These are phyloP conservation scores for Thermothelomyces thermophilus DNA, from an alignment of 2,329 filamentous ascomycete species.

Conservation along the genomic window DNA sequence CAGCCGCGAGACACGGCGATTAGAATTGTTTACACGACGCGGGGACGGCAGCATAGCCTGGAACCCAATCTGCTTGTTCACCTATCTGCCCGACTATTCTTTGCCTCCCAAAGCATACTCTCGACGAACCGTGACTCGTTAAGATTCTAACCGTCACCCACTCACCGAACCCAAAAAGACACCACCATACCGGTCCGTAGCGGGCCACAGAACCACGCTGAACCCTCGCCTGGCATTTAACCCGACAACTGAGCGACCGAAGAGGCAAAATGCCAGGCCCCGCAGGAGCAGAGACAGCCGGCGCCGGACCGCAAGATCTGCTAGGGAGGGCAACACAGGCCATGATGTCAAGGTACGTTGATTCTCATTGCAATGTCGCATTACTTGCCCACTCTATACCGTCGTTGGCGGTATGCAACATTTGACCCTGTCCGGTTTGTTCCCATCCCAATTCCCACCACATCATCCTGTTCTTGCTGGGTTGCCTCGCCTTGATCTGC, in stretches of 20 bases:
- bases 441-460: too few species aligned
- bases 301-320: slow-evolving; percentile 45
- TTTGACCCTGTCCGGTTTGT: slow-evolving; percentile 8
- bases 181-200: not conserved
- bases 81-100: not conserved
- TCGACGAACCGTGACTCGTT: not conserved
- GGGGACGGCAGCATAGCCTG: not conserved
- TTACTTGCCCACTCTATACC: not conserved
- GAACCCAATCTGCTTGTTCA: not conserved
- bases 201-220: not conserved
- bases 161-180: not conserved
- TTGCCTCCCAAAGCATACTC: not conserved
- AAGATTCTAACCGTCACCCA: not conserved
- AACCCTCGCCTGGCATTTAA: slow-evolving; percentile 9
- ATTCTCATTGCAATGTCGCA: slow-evolving; percentile 14
- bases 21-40: not conserved
- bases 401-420: not conserved
- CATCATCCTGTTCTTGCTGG: slow-evolving; percentile 18
- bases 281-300: slow-evolving; percentile 31
- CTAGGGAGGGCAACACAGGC: slow-evolving; percentile 55
- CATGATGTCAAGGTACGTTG: slow-evolving; percentile 55
- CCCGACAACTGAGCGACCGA: slow-evolving; percentile 5
- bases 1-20: slow-evolving; percentile 4
- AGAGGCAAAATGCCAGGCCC: slow-evolving; percentile 42
- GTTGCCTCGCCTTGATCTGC: slow-evolving; percentile 4